Evolutionary conservation across 495 filamentous ascomycete species (phyloP).

Genomic region (Tuber brumale): DNA sequence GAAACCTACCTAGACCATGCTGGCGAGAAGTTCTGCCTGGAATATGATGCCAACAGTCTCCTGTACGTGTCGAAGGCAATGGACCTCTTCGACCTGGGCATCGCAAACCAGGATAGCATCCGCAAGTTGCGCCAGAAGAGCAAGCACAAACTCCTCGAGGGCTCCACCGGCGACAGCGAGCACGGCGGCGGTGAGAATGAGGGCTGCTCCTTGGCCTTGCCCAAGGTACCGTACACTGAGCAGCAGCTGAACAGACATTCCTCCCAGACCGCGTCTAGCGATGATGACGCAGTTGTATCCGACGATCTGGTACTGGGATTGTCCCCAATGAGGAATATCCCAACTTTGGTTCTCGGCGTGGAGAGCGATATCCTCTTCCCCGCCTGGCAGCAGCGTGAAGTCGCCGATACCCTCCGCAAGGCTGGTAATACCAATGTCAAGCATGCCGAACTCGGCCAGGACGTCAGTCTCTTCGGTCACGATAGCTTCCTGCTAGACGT

Average conservation of each 20-base stretch:
- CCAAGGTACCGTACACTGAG: conserved; percentile 79
- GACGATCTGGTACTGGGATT: conserved; percentile 77
- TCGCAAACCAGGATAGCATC: conserved; percentile 55
- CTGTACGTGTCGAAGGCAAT: conserved; percentile 98
- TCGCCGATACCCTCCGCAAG: conserved; percentile 72
- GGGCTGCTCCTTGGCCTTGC: conserved; percentile 73
- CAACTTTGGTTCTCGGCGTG: conserved; percentile 83
- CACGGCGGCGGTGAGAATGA: conserved; percentile 43
- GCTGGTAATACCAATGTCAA: conserved; percentile 71
- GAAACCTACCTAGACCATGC: conserved; percentile 98
- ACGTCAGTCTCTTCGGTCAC: conserved; percentile 87
- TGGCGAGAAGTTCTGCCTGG: conserved; percentile 97
- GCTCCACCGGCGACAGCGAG: conserved; percentile 38
- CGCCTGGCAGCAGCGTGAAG: conserved; percentile 95
- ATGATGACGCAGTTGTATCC: conserved; percentile 46
- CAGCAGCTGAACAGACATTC: conserved; percentile 39
- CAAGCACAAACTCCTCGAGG: conserved; percentile 44
- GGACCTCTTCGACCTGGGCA: conserved; percentile 93
- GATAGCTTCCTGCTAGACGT: conserved; percentile 94
- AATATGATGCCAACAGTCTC: conserved; percentile 93
- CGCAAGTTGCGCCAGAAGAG: conserved; percentile 49
- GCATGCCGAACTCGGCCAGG: conserved; percentile 86
- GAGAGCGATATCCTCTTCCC: conserved; percentile 96
- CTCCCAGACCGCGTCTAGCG: neutral
- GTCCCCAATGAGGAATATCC: conserved; percentile 61